These are phyloP conservation scores for Platanus orientalis DNA, from an alignment of 164 flowering plant genomes.

Conservation along the genomic window DNA sequence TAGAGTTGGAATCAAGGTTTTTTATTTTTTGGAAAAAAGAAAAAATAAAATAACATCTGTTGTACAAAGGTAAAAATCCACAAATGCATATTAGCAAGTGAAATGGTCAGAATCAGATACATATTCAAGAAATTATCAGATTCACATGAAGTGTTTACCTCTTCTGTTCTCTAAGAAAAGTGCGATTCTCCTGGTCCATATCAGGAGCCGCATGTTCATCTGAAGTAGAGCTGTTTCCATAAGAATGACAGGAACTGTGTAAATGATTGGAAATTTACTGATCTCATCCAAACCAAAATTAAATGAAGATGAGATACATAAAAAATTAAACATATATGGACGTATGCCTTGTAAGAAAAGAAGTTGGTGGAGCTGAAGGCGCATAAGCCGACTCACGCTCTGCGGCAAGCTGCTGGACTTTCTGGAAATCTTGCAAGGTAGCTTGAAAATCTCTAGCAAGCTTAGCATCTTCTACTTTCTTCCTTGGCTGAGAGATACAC, in stretches of 20 bases:
- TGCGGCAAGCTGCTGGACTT: conserved; percentile 66
- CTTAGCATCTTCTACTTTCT: conserved; percentile 72
- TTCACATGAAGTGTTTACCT: conserved; percentile 25
- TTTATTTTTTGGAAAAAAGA: no score
- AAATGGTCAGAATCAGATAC: neutral
- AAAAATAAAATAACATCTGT: neutral
- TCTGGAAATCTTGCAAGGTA: conserved; percentile 64
- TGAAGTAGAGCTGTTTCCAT: conserved; percentile 30
- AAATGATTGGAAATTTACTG: neutral
- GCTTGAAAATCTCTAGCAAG: conserved; percentile 75
- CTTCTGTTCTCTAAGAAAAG: conserved; percentile 45
- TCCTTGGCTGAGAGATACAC: conserved; percentile 35
- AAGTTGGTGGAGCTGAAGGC: conserved; percentile 37
- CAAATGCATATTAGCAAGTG: neutral
- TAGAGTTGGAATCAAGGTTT: no score
- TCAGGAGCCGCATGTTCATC: conserved; percentile 22
- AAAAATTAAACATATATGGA: no score
- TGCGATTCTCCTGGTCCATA: conserved; percentile 34
- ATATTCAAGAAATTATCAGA: neutral
- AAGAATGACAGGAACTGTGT: neutral
- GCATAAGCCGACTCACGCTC: conserved; percentile 65
- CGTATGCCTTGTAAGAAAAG: conserved; percentile 19
- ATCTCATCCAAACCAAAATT: no score
- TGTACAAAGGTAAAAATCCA: no score
- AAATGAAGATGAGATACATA: no score